Conservation (phyloP, 2,329 filamentous ascomycete genomes). For the Stagonosporopsis vannaccii region DNA sequence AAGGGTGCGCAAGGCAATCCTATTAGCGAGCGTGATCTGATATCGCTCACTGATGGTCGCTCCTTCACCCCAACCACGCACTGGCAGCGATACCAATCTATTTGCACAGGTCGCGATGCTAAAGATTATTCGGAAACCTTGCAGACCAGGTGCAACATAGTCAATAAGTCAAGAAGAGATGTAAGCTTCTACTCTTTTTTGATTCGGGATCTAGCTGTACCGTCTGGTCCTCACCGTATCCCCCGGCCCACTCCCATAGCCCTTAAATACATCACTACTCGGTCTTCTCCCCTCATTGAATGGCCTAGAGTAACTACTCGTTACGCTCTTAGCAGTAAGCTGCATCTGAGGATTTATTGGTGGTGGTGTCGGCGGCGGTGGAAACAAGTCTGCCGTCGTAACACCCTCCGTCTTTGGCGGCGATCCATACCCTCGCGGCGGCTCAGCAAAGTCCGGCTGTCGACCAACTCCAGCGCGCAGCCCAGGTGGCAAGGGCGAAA, state of each 20-base stretch:
- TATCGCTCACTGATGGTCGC: too few relatives aligned
- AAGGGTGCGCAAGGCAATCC: too few relatives aligned
- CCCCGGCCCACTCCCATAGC: neutral
- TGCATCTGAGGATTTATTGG: constrained; percentile 6
- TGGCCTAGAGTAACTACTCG: constrained; percentile 14
- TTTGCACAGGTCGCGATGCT: too few relatives aligned
- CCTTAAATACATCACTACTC: constrained; percentile 1
- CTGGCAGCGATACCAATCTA: too few relatives aligned
- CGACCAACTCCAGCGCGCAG: neutral
- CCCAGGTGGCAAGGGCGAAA: constrained; percentile 4
- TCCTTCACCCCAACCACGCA: too few relatives aligned
- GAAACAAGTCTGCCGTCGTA: constrained; percentile 20
- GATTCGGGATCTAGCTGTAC: neutral
- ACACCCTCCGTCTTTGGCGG: constrained; percentile 23
- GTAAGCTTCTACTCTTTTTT: neutral
- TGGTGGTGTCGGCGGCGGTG: constrained; percentile 20
- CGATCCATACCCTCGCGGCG: neutral
- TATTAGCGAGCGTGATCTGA: too few relatives aligned
- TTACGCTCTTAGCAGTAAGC: constrained; percentile 4
- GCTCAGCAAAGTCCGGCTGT: neutral
- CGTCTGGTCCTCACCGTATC: neutral
- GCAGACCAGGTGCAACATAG: too few relatives aligned
- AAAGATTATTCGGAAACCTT: too few relatives aligned
- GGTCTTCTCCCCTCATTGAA: constrained; percentile 7
- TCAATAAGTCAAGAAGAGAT: too few relatives aligned